Conservation (phyloP, 495 filamentous ascomycete genomes). For the Pseudevernia furfuracea region DNA sequence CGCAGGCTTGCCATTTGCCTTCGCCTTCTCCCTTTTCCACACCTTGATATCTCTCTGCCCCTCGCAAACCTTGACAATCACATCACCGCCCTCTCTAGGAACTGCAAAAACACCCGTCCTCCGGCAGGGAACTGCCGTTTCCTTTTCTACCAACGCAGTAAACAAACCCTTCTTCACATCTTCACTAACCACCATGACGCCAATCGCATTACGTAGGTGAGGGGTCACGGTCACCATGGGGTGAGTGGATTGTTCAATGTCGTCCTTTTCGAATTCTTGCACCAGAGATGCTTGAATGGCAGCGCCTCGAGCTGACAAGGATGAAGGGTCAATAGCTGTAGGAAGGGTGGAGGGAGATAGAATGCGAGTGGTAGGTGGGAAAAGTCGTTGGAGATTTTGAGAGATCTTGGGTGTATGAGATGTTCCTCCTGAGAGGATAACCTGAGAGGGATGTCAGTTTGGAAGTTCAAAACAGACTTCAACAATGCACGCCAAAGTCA, state of each 20-base stretch:
- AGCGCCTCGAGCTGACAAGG: slow-evolving; percentile 80
- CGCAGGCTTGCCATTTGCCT: slow-evolving; percentile 41
- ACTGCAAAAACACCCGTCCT: slow-evolving; percentile 67
- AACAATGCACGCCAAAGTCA: slow-evolving; percentile 2
- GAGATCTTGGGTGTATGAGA: slow-evolving; percentile 94
- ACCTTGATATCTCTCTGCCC: slow-evolving; percentile 83
- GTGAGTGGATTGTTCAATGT: slow-evolving; percentile 93
- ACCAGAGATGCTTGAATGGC: slow-evolving; percentile 92
- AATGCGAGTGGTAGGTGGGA: slow-evolving; percentile 70
- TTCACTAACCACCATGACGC: slow-evolving; percentile 66
- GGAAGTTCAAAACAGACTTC: not conserved
- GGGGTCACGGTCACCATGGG: slow-evolving; percentile 89
- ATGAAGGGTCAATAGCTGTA: slow-evolving; percentile 84
- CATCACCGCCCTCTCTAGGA: slow-evolving; percentile 72
- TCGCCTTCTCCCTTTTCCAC: slow-evolving; percentile 69
- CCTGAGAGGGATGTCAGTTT: slow-evolving; percentile 31
- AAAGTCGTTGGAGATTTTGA: slow-evolving; percentile 61
- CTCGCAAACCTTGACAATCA: slow-evolving; percentile 79
- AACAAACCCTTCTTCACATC: slow-evolving; percentile 58
- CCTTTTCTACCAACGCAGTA: slow-evolving; percentile 65
- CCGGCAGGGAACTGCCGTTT: slow-evolving; percentile 86
- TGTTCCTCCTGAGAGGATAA: slow-evolving; percentile 86
- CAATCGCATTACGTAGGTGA: slow-evolving; percentile 80
- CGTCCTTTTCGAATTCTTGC: slow-evolving; percentile 81
- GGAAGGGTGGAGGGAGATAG: slow-evolving; percentile 71